Conservation (phyloP, 148 eudicot species). For the Camellia lanceoleosa region DNA sequence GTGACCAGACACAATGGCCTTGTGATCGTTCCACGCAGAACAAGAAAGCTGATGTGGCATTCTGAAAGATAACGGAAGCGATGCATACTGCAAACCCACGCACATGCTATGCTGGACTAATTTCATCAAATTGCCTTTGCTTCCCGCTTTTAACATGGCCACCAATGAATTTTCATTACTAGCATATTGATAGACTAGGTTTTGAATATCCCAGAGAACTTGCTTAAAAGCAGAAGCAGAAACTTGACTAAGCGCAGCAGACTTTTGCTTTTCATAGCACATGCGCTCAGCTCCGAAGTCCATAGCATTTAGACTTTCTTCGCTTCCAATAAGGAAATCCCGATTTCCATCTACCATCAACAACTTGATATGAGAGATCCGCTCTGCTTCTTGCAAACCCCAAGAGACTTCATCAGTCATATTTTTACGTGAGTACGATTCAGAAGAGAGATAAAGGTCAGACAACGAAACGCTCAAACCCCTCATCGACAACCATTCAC, state of each 20-base stretch:
- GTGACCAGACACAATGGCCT: conserved; percentile 24
- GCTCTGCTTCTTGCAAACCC: conserved; percentile 78
- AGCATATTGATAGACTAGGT: conserved; percentile 53
- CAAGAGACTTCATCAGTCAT: conserved; percentile 64
- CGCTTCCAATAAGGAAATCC: conserved; percentile 42
- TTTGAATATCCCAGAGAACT: conserved; percentile 69
- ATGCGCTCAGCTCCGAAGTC: conserved; percentile 37
- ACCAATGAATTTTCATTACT: conserved; percentile 55
- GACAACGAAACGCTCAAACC: conserved; percentile 83
- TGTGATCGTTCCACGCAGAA: conserved; percentile 67
- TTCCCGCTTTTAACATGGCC: conserved; percentile 83
- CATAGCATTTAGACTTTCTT: conserved; percentile 31
- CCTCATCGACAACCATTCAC: conserved; percentile 76
- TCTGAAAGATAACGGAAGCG: conserved; percentile 60
- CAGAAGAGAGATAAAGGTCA: conserved; percentile 80
- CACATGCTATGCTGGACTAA: conserved; percentile 90
- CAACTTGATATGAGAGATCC: conserved; percentile 45
- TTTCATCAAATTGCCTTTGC: conserved; percentile 69
- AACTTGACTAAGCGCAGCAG: conserved; percentile 65
- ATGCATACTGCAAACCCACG: conserved; percentile 76
- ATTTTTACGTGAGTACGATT: conserved; percentile 41
- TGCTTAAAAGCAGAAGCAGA: conserved; percentile 66
- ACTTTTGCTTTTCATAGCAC: conserved; percentile 55
- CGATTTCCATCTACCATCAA: conserved; percentile 54
- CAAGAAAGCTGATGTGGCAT: conserved; percentile 75